A percentile compares a stretch with the other conserved stretches of the same genome.
Evolutionary conservation across 768 basidiomycete species (phyloP).

Genomic region (Galerina marginata): DNA sequence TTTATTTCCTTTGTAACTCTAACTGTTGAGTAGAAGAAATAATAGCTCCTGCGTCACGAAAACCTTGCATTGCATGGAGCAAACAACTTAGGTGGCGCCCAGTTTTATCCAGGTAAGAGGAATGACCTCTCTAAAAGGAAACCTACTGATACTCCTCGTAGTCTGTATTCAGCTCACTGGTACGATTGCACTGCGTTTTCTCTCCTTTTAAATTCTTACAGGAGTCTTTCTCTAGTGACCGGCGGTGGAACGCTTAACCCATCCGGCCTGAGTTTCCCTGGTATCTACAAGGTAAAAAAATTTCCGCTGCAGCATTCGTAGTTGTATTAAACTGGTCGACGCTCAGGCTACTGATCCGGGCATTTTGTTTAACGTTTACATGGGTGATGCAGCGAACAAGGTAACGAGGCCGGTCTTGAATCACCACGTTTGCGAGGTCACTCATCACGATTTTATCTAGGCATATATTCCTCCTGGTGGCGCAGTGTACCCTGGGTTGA

Average conservation of each 20-base stretch:
- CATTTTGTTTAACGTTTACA: conserved; percentile 41
- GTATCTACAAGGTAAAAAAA: conserved; percentile 35
- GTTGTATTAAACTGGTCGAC: background rate
- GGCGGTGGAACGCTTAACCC: conserved; percentile 41
- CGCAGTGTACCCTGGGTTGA: conserved; percentile 37
- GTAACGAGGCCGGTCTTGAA: conserved; percentile 11
- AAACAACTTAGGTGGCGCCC: conserved; percentile 36
- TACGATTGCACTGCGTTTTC: conserved; percentile 1
- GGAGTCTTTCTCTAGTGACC: conserved; percentile 26
- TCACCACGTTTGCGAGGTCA: background rate
- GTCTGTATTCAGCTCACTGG: conserved; percentile 44
- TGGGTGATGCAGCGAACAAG: conserved; percentile 40
- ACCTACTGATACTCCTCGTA: background rate
- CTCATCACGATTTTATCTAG: conserved; percentile 9
- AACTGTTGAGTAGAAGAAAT: background rate
- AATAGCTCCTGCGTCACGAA: conserved; percentile 42
- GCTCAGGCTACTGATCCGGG: conserved; percentile 39
- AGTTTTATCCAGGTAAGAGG: conserved; percentile 39
- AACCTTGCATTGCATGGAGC: conserved; percentile 44
- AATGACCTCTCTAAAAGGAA: background rate
- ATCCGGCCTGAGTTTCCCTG: conserved; percentile 43
- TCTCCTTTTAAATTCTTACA: background rate
- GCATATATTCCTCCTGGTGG: conserved; percentile 40
- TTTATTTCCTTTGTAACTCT: background rate
- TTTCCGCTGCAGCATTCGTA: conserved; percentile 9